phyloP scores from a whole-genome alignment of 2,329 filamentous ascomycete genomes.

The Macroventuria anomochaeta region DNA sequence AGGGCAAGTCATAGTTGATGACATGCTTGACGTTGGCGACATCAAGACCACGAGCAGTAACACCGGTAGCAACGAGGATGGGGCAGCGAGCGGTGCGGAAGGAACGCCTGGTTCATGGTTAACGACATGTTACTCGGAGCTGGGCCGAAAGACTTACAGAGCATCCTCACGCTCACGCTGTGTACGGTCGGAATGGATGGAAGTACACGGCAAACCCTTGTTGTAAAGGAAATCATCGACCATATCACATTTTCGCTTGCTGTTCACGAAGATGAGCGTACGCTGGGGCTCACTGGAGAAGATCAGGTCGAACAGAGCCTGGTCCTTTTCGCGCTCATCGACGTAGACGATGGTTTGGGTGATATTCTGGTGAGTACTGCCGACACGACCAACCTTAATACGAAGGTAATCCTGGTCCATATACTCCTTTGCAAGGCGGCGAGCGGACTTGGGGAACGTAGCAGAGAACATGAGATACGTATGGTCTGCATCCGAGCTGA shows the following conservation, averaged over 20 bases:
- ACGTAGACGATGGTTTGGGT: conserved; percentile 75
- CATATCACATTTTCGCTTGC: conserved; percentile 76
- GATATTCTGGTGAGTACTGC: conserved; percentile 83
- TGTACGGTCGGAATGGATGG: conserved; percentile 85
- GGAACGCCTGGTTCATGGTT: conserved; percentile 60
- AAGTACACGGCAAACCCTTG: conserved; percentile 77
- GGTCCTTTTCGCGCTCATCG: conserved; percentile 70
- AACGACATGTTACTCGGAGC: not conserved
- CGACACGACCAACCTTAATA: conserved; percentile 85
- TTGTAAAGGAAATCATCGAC: conserved; percentile 91
- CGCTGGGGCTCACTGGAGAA: conserved; percentile 72
- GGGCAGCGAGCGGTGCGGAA: conserved; percentile 79
- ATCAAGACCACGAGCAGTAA: conserved; percentile 88
- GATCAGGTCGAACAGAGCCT: conserved; percentile 75
- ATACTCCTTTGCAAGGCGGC: conserved; percentile 77
- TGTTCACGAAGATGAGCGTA: conserved; percentile 90
- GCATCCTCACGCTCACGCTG: conserved; percentile 93
- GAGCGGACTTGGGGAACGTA: conserved; percentile 84
- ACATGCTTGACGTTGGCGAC: conserved; percentile 87
- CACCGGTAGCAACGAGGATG: conserved; percentile 83
- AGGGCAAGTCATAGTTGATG: conserved; percentile 91
- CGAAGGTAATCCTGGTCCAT: conserved; percentile 77
- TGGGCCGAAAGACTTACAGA: conserved; percentile 61
- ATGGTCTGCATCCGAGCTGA: conserved; percentile 75
- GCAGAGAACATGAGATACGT: conserved; percentile 87